Evolutionary conservation across 2,329 filamentous ascomycete species (phyloP).

Genomic region (Neurospora crassa): DNA sequence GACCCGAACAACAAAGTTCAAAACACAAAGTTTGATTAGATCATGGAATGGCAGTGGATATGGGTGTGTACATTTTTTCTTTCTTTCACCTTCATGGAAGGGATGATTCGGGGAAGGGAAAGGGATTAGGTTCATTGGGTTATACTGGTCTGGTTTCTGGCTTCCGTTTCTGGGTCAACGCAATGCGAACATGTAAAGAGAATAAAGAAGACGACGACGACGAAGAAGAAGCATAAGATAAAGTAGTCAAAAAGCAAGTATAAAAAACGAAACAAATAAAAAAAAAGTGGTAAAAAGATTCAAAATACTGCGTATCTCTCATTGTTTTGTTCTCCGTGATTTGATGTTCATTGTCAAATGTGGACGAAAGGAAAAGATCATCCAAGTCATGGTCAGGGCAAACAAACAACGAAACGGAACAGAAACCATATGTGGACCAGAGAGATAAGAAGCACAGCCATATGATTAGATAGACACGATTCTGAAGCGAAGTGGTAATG

Average conservation of each 20-base stretch:
- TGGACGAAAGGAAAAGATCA: not conserved
- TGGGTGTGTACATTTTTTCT: not conserved
- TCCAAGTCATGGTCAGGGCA: not conserved
- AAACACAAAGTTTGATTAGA: not conserved
- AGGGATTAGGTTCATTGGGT: conserved; percentile 1
- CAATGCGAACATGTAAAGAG: not conserved
- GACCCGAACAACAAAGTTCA: not conserved
- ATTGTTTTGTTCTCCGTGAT: not conserved
- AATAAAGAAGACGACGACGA: conserved; percentile 5
- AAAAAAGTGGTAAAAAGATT: conserved; percentile 12
- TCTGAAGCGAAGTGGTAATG: no score
- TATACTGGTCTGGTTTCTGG: not conserved
- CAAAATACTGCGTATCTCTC: not conserved
- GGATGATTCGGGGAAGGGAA: not conserved
- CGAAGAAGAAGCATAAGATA: not conserved
- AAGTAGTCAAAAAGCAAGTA: conserved; percentile 1
- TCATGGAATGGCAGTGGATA: not conserved
- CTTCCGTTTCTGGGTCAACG: not conserved
- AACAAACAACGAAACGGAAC: not conserved
- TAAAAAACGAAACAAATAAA: conserved; percentile 8
- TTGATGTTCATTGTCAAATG: not conserved
- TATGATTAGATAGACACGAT: no score
- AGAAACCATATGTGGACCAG: not conserved
- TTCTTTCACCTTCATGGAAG: not conserved
- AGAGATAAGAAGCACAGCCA: not conserved